Evolutionary conservation across 2,329 filamentous ascomycete genomes (phyloP).

Genomic region (Hypoxylon sp.): DNA sequence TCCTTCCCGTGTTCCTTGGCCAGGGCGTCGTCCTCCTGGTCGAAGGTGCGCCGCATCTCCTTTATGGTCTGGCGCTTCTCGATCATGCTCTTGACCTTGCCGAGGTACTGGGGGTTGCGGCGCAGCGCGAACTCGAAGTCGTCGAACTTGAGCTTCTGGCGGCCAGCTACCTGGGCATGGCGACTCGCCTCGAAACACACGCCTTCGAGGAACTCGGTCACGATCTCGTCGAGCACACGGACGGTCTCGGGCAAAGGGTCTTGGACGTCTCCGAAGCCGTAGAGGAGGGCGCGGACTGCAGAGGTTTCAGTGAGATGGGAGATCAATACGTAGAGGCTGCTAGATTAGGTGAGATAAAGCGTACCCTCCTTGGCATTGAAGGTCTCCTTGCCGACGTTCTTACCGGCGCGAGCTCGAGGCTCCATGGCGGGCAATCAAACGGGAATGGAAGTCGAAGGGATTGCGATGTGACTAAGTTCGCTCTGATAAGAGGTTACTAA

Average conservation of each 20-base stretch:
- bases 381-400: constrained; percentile 87
- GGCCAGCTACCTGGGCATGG: constrained; percentile 85
- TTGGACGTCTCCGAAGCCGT: constrained; percentile 83
- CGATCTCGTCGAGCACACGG: constrained; percentile 91
- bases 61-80: constrained; percentile 91
- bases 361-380: constrained; percentile 80
- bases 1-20: constrained; percentile 46
- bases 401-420: constrained; percentile 81
- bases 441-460: not conserved
- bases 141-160: constrained; percentile 97
- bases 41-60: constrained; percentile 81
- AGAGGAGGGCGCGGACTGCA: constrained; percentile 80
- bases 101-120: constrained; percentile 86
- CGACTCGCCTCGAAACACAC: constrained; percentile 91
- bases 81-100: constrained; percentile 89
- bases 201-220: constrained; percentile 96
- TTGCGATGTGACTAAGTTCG: not conserved
- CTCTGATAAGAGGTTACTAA: not conserved
- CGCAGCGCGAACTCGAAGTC: constrained; percentile 97
- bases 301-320: not conserved
- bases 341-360: constrained; percentile 50
- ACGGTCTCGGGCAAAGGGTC: constrained; percentile 87
- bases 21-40: constrained; percentile 74
- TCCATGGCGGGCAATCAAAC: constrained; percentile 67
- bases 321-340: constrained; percentile 28